Percentiles rank a stretch among this genome's conserved stretches.
Conservation (phyloP, 768 basidiomycete species). For the Saitozyma sp. region DNA sequence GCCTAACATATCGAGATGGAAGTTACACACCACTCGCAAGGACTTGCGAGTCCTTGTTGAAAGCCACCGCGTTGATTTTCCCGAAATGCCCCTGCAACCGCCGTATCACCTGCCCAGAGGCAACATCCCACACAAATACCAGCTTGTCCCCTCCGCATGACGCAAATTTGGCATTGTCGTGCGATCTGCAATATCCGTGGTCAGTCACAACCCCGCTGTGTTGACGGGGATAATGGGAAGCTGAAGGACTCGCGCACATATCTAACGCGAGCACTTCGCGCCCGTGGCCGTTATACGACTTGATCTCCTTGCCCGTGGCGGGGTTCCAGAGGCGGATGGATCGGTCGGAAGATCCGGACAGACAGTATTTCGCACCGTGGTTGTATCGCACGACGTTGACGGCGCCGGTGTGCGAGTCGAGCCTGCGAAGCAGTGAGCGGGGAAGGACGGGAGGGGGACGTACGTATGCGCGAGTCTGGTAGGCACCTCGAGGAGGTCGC, state of each 20-base stretch:
- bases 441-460: too few relatives aligned
- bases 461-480: too few relatives aligned
- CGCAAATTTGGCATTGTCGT: constrained; percentile 92
- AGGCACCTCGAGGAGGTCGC: too few relatives aligned
- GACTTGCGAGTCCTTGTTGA: constrained; percentile 75
- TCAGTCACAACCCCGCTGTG: neutral
- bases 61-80: constrained; percentile 85
- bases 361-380: constrained; percentile 79
- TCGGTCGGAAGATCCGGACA: constrained; percentile 92
- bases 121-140: constrained; percentile 94
- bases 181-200: constrained; percentile 59
- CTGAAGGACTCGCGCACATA: constrained; percentile 62
- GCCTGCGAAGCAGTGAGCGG: constrained; percentile 16
- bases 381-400: constrained; percentile 91
- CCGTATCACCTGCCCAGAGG: constrained; percentile 76
- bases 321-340: constrained; percentile 91
- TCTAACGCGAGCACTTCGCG: constrained; percentile 90
- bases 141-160: constrained; percentile 91
- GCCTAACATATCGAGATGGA: neutral
- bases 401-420: constrained; percentile 60
- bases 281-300: constrained; percentile 84
- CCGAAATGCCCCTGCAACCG: constrained; percentile 85
- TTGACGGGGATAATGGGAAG: neutral
- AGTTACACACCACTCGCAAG: constrained; percentile 75
- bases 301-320: constrained; percentile 79